Evolutionary conservation across 176 grass and related monocot species (phyloP).

Genomic region (Pharus latifolius): DNA sequence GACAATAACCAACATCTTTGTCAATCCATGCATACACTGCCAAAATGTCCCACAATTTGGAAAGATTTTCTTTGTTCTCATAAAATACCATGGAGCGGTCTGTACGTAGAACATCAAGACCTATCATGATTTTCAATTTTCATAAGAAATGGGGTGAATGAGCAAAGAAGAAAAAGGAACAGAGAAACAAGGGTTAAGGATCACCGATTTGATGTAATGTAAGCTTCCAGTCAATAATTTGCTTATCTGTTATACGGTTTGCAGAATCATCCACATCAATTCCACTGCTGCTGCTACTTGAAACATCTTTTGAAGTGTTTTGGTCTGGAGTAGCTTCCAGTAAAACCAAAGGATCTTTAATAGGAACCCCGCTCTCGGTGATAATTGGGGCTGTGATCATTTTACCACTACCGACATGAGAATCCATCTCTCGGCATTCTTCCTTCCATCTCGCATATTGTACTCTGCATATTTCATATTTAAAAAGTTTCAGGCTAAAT

Average conservation of each 20-base stretch:
- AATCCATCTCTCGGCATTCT: conserved; percentile 72
- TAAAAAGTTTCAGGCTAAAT: conserved; percentile 15
- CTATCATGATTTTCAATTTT: conserved; percentile 28
- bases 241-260: conserved; percentile 41
- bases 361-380: conserved; percentile 76
- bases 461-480: conserved; percentile 31
- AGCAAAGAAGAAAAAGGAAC: conserved; percentile 5
- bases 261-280: conserved; percentile 6
- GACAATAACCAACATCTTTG: conserved; percentile 98
- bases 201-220: conserved; percentile 98
- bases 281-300: conserved; percentile 4
- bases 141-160: conserved; percentile 1
- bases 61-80: conserved; percentile 95
- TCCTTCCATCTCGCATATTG: conserved; percentile 96
- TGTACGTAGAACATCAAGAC: conserved; percentile 92
- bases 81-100: conserved; percentile 96
- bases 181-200: not conserved
- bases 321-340: conserved; percentile 52
- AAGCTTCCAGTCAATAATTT: conserved; percentile 91
- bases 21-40: conserved; percentile 98
- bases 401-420: conserved; percentile 93
- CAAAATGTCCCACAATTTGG: conserved; percentile 97
- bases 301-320: conserved; percentile 14
- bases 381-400: conserved; percentile 88
- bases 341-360: conserved; percentile 92